Evolutionary conservation across 2,329 filamentous ascomycete genomes (phyloP).

Genomic region (Dactylellina drechsleri): DNA sequence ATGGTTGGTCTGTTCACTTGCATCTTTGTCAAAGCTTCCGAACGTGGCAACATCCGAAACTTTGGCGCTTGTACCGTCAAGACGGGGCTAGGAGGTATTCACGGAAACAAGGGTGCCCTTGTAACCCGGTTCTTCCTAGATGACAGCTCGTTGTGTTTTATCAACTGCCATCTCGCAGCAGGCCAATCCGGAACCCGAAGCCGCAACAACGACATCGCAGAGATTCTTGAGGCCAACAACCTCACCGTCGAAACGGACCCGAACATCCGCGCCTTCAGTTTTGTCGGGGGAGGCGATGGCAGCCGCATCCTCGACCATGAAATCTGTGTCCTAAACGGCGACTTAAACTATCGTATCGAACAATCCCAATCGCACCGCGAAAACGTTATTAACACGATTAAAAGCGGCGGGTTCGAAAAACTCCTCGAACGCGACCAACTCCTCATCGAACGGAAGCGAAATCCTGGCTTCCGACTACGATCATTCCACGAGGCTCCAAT

Average conservation of each 20-base stretch:
- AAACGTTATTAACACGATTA: constrained; percentile 85
- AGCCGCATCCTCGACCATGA: constrained; percentile 96
- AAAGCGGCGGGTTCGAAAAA: constrained; percentile 81
- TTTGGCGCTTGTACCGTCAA: constrained; percentile 86
- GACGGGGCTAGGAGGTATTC: constrained; percentile 91
- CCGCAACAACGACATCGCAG: constrained; percentile 90
- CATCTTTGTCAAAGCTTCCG: constrained; percentile 85
- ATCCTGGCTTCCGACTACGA: constrained; percentile 86
- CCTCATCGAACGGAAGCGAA: constrained; percentile 85
- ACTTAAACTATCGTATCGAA: constrained; percentile 98
- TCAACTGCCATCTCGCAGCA: constrained; percentile 96
- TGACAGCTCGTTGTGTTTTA: constrained; percentile 91
- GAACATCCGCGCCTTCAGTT: constrained; percentile 77
- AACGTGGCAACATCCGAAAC: constrained; percentile 79
- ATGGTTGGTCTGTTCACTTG: constrained; percentile 96
- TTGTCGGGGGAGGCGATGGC: constrained; percentile 90
- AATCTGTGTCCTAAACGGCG: constrained; percentile 94
- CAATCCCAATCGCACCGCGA: constrained; percentile 86
- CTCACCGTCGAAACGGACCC: constrained; percentile 78
- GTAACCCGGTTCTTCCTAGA: constrained; percentile 92
- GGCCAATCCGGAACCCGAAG: constrained; percentile 90
- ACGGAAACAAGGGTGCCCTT: constrained; percentile 96
- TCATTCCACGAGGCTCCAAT: constrained; percentile 92
- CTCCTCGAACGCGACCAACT: constrained; percentile 93
- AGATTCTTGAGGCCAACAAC: constrained; percentile 81